Base-by-base conservation (phyloP, 192 early-diverging fungal species). In the Coemansia sp. region DNA sequence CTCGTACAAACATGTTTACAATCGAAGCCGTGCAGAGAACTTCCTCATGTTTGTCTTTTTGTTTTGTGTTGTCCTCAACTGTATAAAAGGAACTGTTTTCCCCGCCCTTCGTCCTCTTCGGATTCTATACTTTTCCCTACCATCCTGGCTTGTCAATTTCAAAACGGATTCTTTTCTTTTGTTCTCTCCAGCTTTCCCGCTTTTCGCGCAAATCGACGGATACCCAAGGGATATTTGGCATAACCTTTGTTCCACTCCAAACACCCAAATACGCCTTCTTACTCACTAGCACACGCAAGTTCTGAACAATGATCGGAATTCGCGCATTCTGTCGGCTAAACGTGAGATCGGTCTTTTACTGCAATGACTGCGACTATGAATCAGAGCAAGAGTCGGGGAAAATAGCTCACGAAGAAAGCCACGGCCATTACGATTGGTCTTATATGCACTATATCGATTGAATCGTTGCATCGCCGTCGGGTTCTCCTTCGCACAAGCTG, bases 401-500 rank as follows among this genome's bases (percentile, higher is more conserved):
- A 34, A 36, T 56, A 25, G 23, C 25, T 1, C 74, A 77, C 48
- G 74, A 77, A 36, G 45, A 61, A 14, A 36, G 50, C 8, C 55
- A 57, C 31, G 57, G 59, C 33, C 74, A 77, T 29, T 71, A 71
- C 55, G 74, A 77, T 62, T 77, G 74, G 74, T 61, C 68, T 2
- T 77, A 77, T 47, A 77, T 77, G 65, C 74, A 77, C 56, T 77
- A 77, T 53, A 71, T 77, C 6, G 64, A 57, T 44, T 77, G 61
- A 66, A 8, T 19, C 52, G 15, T 17, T n/a, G 27, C 30, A 19
- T 17, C 7, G 13, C n/a, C n/a, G n/a, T 5, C 23, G 9, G 27
- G 29, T 15, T 3, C 29, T 28, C 7, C 23, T 48, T 25, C 13
- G 3, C 45, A 48, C 19, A 22, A 9, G 45, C 41, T 44, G n/a